These are phyloP conservation scores for Starmerella lactis-condensi DNA, from an alignment of 805 yeast genomes.

Conservation along the genomic window DNA sequence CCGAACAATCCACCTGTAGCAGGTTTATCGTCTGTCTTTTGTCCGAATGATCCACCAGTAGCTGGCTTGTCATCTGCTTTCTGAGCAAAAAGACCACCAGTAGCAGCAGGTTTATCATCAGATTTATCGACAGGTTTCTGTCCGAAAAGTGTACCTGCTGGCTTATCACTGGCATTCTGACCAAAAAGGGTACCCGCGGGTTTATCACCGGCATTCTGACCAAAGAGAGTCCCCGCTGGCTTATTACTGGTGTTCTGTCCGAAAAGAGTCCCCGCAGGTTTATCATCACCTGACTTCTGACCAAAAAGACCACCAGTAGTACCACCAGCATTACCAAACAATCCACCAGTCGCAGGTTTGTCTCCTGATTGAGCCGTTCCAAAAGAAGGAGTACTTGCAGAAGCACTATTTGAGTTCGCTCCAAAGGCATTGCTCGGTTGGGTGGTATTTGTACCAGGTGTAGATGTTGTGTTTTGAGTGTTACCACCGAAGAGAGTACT, in stretches of 20 bases:
- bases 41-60: conserved; percentile 13
- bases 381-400: too few species aligned
- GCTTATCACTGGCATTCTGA: background rate
- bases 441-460: too few species aligned
- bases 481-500: conserved; percentile 4
- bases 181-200: conserved; percentile 1
- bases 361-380: too few species aligned
- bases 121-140: too few species aligned
- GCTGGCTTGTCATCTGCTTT: conserved; percentile 12
- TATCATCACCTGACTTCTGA: conserved; percentile 7
- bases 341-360: too few species aligned
- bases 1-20: conserved; percentile 10
- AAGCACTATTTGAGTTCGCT: too few species aligned
- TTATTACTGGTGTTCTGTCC: background rate
- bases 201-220: conserved; percentile 1
- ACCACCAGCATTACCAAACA: too few species aligned
- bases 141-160: background rate
- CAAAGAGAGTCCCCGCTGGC: conserved; percentile 6
- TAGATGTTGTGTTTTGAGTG: background rate
- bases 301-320: conserved; percentile 11
- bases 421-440: too few species aligned
- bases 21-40: conserved; percentile 7
- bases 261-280: conserved; percentile 11
- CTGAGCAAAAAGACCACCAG: conserved; percentile 2
- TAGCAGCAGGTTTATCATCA: too few species aligned